phyloP scores from a whole-genome alignment of 192 early-diverging fungal species.

The Gonapodya prolifera region DNA sequence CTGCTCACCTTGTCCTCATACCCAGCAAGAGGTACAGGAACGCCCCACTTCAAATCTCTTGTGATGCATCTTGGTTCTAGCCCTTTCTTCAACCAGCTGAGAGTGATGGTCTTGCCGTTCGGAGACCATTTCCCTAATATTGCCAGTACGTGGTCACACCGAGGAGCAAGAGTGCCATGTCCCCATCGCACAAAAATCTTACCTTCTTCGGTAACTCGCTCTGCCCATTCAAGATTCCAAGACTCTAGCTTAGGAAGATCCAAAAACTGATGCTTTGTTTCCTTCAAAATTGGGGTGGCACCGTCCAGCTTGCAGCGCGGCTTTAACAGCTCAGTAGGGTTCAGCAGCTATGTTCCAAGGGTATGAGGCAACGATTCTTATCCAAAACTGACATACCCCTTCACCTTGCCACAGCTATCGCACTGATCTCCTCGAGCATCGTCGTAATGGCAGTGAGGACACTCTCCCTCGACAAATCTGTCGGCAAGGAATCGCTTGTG shows the following conservation, averaged over 20 bases:
- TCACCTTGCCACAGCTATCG: constrained; percentile 33
- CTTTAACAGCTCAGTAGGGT: constrained; percentile 83
- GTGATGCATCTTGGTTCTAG: constrained; percentile 90
- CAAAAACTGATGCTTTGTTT: constrained; percentile 85
- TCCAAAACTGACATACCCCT: background rate
- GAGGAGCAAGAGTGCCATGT: background rate
- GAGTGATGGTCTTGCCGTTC: constrained; percentile 80
- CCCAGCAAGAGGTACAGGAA: constrained; percentile 72
- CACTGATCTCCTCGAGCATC: constrained; percentile 96
- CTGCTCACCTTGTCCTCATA: constrained; percentile 65
- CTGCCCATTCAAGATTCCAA: constrained; percentile 61
- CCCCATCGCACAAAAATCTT: background rate
- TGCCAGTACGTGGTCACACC: background rate
- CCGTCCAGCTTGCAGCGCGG: constrained; percentile 91
- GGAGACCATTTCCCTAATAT: constrained; percentile 59
- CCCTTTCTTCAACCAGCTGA: constrained; percentile 88
- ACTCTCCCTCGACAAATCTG: constrained; percentile 93
- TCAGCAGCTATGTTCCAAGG: constrained; percentile 81
- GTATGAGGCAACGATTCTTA: constrained; percentile 6
- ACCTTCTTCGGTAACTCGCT: constrained; percentile 55
- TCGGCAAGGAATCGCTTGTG: constrained; percentile 90
- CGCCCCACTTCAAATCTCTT: constrained; percentile 97
- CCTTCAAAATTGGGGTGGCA: constrained; percentile 60
- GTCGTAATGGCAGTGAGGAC: constrained; percentile 77
- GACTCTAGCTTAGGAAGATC: constrained; percentile 67